Percentiles rank a stretch among this genome's conserved stretches.
These are phyloP conservation scores for Kodamaea leandrae DNA, from an alignment of 805 yeast species.

Conservation along the genomic window DNA sequence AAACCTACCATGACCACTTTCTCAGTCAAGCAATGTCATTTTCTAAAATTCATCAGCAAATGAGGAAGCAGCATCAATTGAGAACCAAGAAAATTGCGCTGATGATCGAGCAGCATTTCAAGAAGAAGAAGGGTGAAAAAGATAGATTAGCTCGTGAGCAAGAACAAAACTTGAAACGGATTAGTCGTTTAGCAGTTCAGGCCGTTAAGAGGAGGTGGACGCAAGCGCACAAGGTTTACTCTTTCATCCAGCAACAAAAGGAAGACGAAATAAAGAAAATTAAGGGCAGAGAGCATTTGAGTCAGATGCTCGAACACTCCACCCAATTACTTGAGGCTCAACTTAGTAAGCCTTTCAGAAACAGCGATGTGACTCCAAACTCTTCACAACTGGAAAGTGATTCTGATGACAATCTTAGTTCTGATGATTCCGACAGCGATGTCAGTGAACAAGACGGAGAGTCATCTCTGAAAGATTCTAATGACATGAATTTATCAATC, in stretches of 20 bases:
- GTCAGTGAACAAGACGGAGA: constrained; percentile 11
- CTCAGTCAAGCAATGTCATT: constrained; percentile 72
- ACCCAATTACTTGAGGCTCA: constrained; percentile 89
- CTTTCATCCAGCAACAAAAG: constrained; percentile 69
- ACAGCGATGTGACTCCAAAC: neutral
- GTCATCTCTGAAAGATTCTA: constrained; percentile 2
- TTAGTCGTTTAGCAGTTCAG: constrained; percentile 79
- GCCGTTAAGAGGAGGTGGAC: constrained; percentile 91
- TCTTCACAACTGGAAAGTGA: constrained; percentile 15
- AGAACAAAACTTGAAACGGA: constrained; percentile 62
- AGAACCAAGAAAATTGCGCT: constrained; percentile 69
- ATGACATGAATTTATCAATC: constrained; percentile 51
- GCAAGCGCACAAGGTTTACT: constrained; percentile 79
- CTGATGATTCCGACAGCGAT: constrained; percentile 24
- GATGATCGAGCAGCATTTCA: constrained; percentile 84
- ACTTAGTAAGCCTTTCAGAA: constrained; percentile 37
- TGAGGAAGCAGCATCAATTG: constrained; percentile 60
- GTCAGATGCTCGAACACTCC: constrained; percentile 86
- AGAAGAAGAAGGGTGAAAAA: constrained; percentile 81
- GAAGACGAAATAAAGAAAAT: constrained; percentile 75
- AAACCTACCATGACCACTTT: constrained; percentile 69
- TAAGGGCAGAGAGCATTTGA: constrained; percentile 82
- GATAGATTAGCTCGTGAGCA: constrained; percentile 75
- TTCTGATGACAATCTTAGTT: constrained; percentile 20
- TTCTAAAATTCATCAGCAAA: constrained; percentile 66